Percentiles rank a stretch among this genome's conserved stretches.
phyloP scores from a whole-genome alignment of 164 flowering plant genomes.

The Umbellularia californica region DNA sequence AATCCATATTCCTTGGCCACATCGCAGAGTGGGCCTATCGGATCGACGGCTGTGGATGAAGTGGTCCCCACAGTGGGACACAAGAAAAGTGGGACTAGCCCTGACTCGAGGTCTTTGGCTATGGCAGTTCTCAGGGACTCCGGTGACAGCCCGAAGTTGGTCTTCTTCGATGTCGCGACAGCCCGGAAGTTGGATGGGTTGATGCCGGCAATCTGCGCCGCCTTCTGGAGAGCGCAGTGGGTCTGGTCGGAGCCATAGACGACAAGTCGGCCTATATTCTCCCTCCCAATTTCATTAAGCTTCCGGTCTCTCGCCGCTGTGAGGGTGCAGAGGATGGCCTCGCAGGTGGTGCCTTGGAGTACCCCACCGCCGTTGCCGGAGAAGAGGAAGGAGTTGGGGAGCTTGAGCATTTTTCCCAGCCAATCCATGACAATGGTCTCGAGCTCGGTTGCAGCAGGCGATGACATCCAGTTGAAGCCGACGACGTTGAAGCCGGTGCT shows the following conservation, averaged over 20 bases:
- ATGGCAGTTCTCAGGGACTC: constrained; percentile 21
- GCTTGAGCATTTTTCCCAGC: too few relatives aligned
- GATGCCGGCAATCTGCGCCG: constrained; percentile 50
- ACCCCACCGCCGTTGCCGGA: too few relatives aligned
- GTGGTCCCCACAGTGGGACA: constrained; percentile 59
- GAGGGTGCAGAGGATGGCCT: constrained; percentile 49
- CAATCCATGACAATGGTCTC: too few relatives aligned
- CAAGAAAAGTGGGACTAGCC: constrained; percentile 30
- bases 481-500: too few relatives aligned
- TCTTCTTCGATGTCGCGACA: constrained; percentile 23
- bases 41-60: constrained; percentile 46
- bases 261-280: constrained; percentile 19
- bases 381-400: too few relatives aligned
- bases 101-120: constrained; percentile 22
- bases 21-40: constrained; percentile 20
- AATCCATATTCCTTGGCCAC: constrained; percentile 30
- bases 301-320: constrained; percentile 46
- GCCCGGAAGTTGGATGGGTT: constrained; percentile 40
- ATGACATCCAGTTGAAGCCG: too few relatives aligned
- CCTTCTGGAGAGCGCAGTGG: constrained; percentile 52
- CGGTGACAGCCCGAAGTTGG: constrained; percentile 19
- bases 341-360: too few relatives aligned
- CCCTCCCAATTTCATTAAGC: constrained; percentile 29
- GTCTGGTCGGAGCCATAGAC: constrained; percentile 51
- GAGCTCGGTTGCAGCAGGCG: too few relatives aligned